Base-by-base conservation (phyloP, 495 filamentous ascomycete species). In the Tuber melanosporum region DNA sequence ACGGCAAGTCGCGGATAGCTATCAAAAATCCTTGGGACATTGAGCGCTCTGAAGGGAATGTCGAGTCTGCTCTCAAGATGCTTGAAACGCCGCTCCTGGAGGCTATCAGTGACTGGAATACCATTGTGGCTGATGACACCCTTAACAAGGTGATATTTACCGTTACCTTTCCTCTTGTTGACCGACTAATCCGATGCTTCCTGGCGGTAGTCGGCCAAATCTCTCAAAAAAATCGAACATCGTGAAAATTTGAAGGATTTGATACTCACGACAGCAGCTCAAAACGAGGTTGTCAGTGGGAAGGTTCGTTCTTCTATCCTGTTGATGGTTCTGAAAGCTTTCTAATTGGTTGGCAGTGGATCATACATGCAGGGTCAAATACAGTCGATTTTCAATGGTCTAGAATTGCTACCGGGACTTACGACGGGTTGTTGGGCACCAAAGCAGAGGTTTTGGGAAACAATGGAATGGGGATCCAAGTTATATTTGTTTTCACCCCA, bases 401-500 rank as follows among this genome's bases (percentile, higher is more conserved):
- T 3, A 84, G 84, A 26, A 84, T 97, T 4, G 91, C 89, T 7
- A 86, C 84, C 22, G 92, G 89, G 0, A 91, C 91, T 36, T 86
- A 87, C 22, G 84, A 87, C 26, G 90, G 91, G 62, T 87, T 91
- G 71, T 86, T 96, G 6, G 92, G 93, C 0, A 86, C 89, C 41
- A 85, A 76, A 15, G 91, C 92, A 8, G 96, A 95, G 83, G 91
- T 94, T 17, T 89, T 90, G 2, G 88, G 91, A 73, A 87, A 89
- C 78, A 83, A 85, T 49, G 79, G 75, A 62, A 75, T 69, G 26
- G 73, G 80, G 42, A 84, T 45, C 22, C 74, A 70, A 7, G 83
- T 95, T 76, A 89, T 96, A 49, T 93, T 90, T 74, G 85, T 96
- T 3, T 97, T 95, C 84, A 95, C 93, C 39, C 83, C 85, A 69